phyloP scores from a whole-genome alignment of 2,329 filamentous ascomycete species.

The Neocatenulostroma microsporum region DNA sequence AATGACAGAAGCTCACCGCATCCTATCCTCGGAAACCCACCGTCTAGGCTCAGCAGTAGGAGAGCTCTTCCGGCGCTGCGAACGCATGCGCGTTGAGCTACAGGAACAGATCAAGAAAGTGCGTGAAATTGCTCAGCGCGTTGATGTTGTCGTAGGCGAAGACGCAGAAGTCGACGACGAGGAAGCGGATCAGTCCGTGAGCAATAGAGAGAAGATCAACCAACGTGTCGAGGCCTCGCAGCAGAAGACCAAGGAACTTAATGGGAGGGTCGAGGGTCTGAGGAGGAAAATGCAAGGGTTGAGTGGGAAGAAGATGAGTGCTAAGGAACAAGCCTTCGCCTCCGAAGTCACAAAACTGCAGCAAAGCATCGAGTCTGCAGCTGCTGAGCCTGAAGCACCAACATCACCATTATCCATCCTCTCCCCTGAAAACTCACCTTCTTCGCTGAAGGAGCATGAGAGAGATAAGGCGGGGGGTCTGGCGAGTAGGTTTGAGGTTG shows the following conservation, averaged over 20 bases:
- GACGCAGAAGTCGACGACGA: slow-evolving; percentile 44
- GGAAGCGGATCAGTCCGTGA: slow-evolving; percentile 36
- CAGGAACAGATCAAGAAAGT: slow-evolving; percentile 59
- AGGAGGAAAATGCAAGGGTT: slow-evolving; percentile 42
- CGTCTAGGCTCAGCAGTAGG: slow-evolving; percentile 61
- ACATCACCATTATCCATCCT: slow-evolving; percentile 25
- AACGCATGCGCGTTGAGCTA: slow-evolving; percentile 60
- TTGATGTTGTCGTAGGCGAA: slow-evolving; percentile 59
- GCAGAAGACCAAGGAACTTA: slow-evolving; percentile 47
- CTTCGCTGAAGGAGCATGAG: slow-evolving; percentile 1
- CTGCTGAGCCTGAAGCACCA: slow-evolving; percentile 12
- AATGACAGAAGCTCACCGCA: slow-evolving; percentile 64
- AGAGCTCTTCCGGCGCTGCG: slow-evolving; percentile 64
- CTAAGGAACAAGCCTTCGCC: slow-evolving; percentile 54
- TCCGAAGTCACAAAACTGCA: slow-evolving; percentile 46
- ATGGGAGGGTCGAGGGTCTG: slow-evolving; percentile 53
- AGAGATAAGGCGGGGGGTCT: slow-evolving; percentile 6
- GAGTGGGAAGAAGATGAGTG: slow-evolving; percentile 50
- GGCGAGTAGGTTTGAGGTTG: slow-evolving; percentile 10
- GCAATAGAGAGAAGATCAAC: slow-evolving; percentile 21
- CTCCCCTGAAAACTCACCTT: slow-evolving; percentile 14
- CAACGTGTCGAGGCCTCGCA: slow-evolving; percentile 52
- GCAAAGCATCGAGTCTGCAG: slow-evolving; percentile 19
- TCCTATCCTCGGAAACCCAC: slow-evolving; percentile 62
- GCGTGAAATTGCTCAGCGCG: slow-evolving; percentile 56